Base-by-base conservation (phyloP, 805 yeast genomes). In the Starmerella vaccinii region DNA sequence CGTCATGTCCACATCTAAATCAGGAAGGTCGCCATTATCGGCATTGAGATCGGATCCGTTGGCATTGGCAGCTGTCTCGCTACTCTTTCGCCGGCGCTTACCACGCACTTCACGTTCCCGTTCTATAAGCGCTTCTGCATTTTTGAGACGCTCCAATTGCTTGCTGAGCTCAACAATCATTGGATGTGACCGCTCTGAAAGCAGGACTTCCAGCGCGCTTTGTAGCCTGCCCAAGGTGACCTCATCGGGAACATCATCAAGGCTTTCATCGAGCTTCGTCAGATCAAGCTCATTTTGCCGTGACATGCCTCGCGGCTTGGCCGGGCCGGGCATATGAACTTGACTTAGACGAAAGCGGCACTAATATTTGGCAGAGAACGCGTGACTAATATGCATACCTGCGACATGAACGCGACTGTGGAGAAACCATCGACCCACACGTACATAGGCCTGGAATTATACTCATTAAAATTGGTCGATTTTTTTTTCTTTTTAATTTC, bases 161-260 rank as follows among this genome's bases (percentile, higher is more conserved):
- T 54, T 53, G 22, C 54, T 55, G 29, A 60, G 54, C 21, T 51
- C 54, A 21, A 43, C 47, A 19, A 52, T 46, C 53, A 60, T 54
- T 26, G 55, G 55, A 26, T 54, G 57, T 29, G 61, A 55, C 16
- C 60, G 50, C 23, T 52, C 50, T 9, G 58, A 47, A 42, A 58
- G 50, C 12, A 60, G 57, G 35, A 51, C 49, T 46, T 56, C 61
- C 16, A 60, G 54, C 24, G 53, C 54, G 37, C 42, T 42, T 45
- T 57, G 61, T 10, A 59, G 49, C 32, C 45, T 38, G 18, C 51
- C 56, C 33, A 60, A 49, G 9, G 49, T 49, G 24, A 26, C 33
- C 30, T 60, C 63, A 24, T 54, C 58, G 19, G 61, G 59, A 22
- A 53, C 52, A 5, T 39, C 50, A 6, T 49, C 57, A 13, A 50